phyloP scores from a whole-genome alignment of 305 asterid genomes.

The Solanum hybrid region DNA sequence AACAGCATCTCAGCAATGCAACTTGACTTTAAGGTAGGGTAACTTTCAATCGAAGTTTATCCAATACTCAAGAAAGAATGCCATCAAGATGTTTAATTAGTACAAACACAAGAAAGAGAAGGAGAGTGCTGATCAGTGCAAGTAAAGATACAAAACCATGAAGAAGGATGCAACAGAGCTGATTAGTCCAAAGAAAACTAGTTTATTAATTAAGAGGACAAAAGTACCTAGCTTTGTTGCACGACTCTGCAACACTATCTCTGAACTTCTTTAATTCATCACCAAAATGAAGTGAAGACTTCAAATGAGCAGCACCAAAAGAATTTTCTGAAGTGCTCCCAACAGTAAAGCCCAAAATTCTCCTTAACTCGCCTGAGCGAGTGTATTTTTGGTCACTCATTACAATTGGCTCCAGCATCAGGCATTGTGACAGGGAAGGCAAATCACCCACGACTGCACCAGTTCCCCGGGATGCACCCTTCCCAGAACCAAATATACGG shows the following conservation, averaged over 20 bases:
- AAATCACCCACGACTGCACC: constrained; percentile 43
- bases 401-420: constrained; percentile 59
- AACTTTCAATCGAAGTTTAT: not conserved
- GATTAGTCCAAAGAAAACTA: not conserved
- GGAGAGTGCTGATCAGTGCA: not conserved
- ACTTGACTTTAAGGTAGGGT: not conserved
- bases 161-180: not conserved
- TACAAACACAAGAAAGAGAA: not conserved
- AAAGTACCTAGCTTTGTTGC: constrained; percentile 68
- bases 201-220: not conserved
- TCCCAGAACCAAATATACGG: constrained; percentile 49
- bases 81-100: not conserved
- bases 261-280: constrained; percentile 67
- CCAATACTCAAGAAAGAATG: not conserved
- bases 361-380: constrained; percentile 60
- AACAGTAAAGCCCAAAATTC: constrained; percentile 53
- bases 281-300: constrained; percentile 51
- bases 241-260: constrained; percentile 50
- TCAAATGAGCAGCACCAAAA: constrained; percentile 47
- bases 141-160: not conserved
- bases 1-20: not conserved
- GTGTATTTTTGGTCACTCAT: constrained; percentile 45
- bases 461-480: constrained; percentile 51
- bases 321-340: constrained; percentile 58
- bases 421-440: constrained; percentile 55